phyloP scores from a whole-genome alignment of 139 green algal genomes.

The Chlorella sp. region DNA sequence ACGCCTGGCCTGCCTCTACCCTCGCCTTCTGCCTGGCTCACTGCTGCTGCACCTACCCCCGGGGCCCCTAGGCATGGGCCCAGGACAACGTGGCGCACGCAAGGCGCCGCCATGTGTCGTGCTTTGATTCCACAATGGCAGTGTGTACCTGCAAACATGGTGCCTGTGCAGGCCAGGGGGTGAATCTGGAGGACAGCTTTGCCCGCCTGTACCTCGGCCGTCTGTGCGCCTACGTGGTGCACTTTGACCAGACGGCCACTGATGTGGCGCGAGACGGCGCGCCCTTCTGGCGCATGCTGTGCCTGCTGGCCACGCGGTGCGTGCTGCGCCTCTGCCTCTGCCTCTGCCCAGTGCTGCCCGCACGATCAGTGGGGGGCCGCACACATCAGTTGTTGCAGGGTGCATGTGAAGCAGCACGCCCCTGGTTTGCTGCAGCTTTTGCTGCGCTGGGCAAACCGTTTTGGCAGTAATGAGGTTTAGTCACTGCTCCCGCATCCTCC shows the following conservation, averaged over 20 bases:
- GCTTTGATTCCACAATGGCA: too few species aligned
- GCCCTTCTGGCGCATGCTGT: conserved; percentile 61
- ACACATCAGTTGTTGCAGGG: background rate
- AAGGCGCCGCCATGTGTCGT: too few species aligned
- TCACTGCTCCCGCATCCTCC: background rate
- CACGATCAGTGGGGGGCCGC: background rate
- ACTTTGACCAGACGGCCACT: conserved; percentile 62
- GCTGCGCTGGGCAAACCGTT: too few species aligned
- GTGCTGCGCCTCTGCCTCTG: background rate
- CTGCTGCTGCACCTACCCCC: too few species aligned
- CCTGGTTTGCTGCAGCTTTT: too few species aligned
- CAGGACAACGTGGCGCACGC: too few species aligned
- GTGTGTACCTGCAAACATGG: too few species aligned
- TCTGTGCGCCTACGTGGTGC: conserved; percentile 69
- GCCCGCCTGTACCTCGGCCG: conserved; percentile 78
- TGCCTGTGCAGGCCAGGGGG: conserved; percentile 4
- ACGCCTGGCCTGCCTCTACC: background rate
- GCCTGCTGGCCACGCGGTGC: conserved; percentile 57
- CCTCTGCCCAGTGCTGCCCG: background rate
- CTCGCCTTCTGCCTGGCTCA: too few species aligned
- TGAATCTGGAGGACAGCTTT: conserved; percentile 75
- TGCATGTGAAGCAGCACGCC: background rate
- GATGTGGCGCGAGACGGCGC: conserved; percentile 39
- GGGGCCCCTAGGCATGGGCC: too few species aligned
- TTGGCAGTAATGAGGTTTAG: background rate